Evolutionary conservation across 352 stramenopile species (phyloP), one percentile per base, ranked within the genome.

Genomic region (Phytopythium kandeliae): DNA sequence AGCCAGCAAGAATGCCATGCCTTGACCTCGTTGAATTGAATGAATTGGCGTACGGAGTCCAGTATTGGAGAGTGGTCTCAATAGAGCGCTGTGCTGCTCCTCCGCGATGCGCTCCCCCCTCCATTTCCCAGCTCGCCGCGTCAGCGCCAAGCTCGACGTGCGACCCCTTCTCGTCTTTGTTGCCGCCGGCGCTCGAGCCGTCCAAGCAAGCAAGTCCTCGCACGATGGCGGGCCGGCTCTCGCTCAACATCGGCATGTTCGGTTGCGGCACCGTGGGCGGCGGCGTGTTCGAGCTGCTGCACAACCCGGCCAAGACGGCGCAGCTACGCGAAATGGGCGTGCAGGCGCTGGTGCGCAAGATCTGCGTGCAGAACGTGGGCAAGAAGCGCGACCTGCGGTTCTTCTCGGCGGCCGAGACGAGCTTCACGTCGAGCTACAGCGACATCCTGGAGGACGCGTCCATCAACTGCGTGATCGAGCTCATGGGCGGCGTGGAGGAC

Each of bases 381-480:
- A 96, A 95, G 62, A 67, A 74, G 55, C 76, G 83, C 48, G 69
- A 91, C 33, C 58, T 92, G 58, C 60, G 70, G 55, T 64, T 78
- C 57, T 69, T 94, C 30, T 69, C 65, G 17, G 28, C 67, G 11
- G 57, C 60, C 19, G 64, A 72, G 38, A 78, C 64, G 2, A 69
- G 63, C 33, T 78, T 92, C 60, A 92, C 78, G 16, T 73, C 64
- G 42, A 85, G 49, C 54, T 89, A 88, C 66, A 58, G 63, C 45
- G 81, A 92, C 53, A 97, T 98, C 55, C 59, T 98, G 11, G 66
- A 96, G 28, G 95, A 98, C 74, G 43, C 71, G 38, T 78, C 51
- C 35, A 98, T 99, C 59, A 97, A 98, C 69, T 96, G 95, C 61
- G 74, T 99, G 19, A 83, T 99, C 28, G 95, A 98, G 72, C 86